These are phyloP conservation scores for Schrenkiella parvula DNA, from an alignment of 345 rosid species.

Conservation along the genomic window DNA sequence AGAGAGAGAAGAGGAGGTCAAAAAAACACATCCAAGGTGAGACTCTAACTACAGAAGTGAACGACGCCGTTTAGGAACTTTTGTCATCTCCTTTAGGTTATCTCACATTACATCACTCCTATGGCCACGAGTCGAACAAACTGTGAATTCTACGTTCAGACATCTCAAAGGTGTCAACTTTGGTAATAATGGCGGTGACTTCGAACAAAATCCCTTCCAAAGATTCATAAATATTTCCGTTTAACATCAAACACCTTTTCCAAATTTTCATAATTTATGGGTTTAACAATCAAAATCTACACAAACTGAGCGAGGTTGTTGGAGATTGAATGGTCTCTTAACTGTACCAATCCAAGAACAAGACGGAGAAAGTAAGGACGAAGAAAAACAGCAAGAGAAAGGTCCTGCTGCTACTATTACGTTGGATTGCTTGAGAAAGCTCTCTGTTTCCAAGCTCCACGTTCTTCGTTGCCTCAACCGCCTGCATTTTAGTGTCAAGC, in stretches of 20 bases:
- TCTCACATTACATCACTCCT: neutral
- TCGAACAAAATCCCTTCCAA: neutral
- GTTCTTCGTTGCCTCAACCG: constrained; percentile 85
- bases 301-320: constrained; percentile 16
- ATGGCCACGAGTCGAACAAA: constrained; percentile 19
- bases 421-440: constrained; percentile 68
- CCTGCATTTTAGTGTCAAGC: constrained; percentile 40
- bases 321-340: constrained; percentile 22
- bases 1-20: constrained; percentile 24
- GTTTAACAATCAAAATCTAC: constrained; percentile 10
- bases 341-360: constrained; percentile 92
- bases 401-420: constrained; percentile 89
- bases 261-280: neutral
- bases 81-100: constrained; percentile 13
- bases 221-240: neutral
- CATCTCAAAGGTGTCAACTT: constrained; percentile 27
- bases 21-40: constrained; percentile 14
- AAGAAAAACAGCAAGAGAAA: constrained; percentile 75
- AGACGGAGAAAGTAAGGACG: constrained; percentile 79
- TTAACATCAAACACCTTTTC: neutral
- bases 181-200: constrained; percentile 11
- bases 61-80: constrained; percentile 22
- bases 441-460: constrained; percentile 89
- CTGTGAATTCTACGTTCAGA: constrained; percentile 9
- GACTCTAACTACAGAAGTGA: constrained; percentile 2